Evolutionary conservation across 2,329 filamentous ascomycete species (phyloP).

Genomic region (Alternaria rosae): DNA sequence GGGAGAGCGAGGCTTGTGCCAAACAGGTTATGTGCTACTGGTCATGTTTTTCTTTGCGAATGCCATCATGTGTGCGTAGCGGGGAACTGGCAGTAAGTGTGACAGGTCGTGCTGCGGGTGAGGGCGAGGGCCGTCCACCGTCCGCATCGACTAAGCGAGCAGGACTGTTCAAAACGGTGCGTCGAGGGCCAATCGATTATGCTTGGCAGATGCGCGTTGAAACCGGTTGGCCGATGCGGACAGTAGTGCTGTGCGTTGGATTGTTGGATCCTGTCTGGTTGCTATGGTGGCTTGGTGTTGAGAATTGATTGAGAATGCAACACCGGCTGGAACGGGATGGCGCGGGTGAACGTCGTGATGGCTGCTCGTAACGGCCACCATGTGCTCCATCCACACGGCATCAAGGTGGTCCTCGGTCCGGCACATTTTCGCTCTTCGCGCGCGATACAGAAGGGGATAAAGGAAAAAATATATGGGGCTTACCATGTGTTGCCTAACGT

Average conservation of each 20-base stretch:
- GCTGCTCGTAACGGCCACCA: conserved; percentile 15
- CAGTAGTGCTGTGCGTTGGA: conserved; percentile 26
- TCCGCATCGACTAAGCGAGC: conserved; percentile 43
- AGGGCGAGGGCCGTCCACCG: conserved; percentile 40
- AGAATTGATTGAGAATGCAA: conserved; percentile 28
- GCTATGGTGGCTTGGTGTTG: conserved; percentile 28
- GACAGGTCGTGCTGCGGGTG: conserved; percentile 42
- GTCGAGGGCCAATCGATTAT: conserved; percentile 34
- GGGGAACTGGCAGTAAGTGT: conserved; percentile 34
- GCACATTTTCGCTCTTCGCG: conserved; percentile 30
- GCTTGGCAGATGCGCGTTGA: conserved; percentile 45
- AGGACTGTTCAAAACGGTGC: conserved; percentile 28
- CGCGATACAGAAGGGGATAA: conserved; percentile 15
- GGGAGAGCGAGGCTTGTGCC: conserved; percentile 16
- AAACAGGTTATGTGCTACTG: conserved; percentile 11
- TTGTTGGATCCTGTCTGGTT: conserved; percentile 32
- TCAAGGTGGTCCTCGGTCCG: conserved; percentile 23
- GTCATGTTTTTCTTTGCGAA: conserved; percentile 21
- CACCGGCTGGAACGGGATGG: conserved; percentile 20
- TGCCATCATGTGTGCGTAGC: conserved; percentile 24
- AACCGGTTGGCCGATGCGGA: conserved; percentile 29
- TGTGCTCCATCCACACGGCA: conserved; percentile 14
- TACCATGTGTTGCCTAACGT: conserved; percentile 95
- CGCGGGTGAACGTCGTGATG: conserved; percentile 22
- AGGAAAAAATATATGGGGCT: conserved; percentile 24